A percentile compares a stretch with the other conserved stretches of the same genome.
Conservation (phyloP, 176 grass and related monocot genomes). For the Aechmea fasciata region DNA sequence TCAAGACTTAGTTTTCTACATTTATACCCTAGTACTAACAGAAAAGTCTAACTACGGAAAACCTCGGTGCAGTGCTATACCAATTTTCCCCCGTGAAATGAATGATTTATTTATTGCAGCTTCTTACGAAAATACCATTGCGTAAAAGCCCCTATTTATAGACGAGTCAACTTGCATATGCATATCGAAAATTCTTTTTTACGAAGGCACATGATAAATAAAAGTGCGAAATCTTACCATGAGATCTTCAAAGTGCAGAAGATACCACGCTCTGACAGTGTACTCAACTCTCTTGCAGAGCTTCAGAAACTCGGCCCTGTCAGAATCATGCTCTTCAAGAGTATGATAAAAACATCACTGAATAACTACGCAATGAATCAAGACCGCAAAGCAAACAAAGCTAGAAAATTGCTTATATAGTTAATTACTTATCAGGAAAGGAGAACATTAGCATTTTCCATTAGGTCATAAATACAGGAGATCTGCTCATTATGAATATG, state of each 20-base stretch:
- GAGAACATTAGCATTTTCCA: neutral
- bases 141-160: no score
- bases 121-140: no score
- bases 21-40: no score
- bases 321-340: slow-evolving; percentile 57
- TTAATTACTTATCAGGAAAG: neutral
- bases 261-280: slow-evolving; percentile 85
- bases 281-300: slow-evolving; percentile 91
- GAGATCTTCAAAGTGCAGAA: slow-evolving; percentile 97
- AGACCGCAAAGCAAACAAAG: neutral
- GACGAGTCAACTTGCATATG: no score
- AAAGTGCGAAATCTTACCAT: slow-evolving; percentile 40
- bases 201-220: neutral
- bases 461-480: neutral
- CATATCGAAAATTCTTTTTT: no score
- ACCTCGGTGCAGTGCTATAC: no score
- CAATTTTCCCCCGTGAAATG: no score
- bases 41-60: no score
- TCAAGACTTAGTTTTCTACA: no score
- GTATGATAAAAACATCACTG: neutral
- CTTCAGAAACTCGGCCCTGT: slow-evolving; percentile 75
- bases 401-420: neutral
- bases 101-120: no score
- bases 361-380: neutral
- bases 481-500: neutral